Base-by-base conservation (phyloP, 2,329 filamentous ascomycete species). In the Fusarium dimerum region DNA sequence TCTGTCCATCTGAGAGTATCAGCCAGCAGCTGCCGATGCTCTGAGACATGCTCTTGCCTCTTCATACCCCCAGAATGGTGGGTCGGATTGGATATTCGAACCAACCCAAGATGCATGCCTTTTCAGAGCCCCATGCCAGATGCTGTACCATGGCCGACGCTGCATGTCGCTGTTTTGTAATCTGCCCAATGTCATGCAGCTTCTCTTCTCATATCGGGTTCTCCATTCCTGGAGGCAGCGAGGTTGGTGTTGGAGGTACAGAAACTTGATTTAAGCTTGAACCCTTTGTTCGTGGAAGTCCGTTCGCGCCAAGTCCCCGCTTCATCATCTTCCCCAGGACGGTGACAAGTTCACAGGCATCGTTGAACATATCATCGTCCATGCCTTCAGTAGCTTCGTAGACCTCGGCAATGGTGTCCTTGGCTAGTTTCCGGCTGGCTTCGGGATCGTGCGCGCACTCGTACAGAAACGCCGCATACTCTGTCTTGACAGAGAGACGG, bases 291-390 rank as follows among this genome's bases (percentile, higher is more conserved):
- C 51, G 63, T 15, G 58, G 32, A 5, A 70, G 70, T 26, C 70
- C 71, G 52, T 62, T 72, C 3, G 73, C 70, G 6, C 72, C 75
- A 3, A 85, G 68, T 2, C 88, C 88, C 45, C 91, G 83, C 73
- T 89, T 92, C 81, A 92, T 90, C 86, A 97, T 94, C 66, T 87
- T 90, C 7, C 90, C 91, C 1, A 97, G 72, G 0, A 94, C 86
- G 1, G 89, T 88, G 9, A 97, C 92, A 12, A 97, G 80, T 65
- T 93, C 89, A 52, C 91, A 92, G 0, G 92, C 91, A 70, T 97
- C 94, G 59, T 89, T 85, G 68, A 97, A 99, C 78, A 94, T 95
- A 61, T 95, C 91, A 66, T 97, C 92, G 53, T 95, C 90, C 85
- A 97, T 93, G 17, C 90, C 90, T 71, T 97, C 92, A 48, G 88